phyloP scores from a whole-genome alignment of 441 rosid genomes.

The Flueggea neowawraea region DNA sequence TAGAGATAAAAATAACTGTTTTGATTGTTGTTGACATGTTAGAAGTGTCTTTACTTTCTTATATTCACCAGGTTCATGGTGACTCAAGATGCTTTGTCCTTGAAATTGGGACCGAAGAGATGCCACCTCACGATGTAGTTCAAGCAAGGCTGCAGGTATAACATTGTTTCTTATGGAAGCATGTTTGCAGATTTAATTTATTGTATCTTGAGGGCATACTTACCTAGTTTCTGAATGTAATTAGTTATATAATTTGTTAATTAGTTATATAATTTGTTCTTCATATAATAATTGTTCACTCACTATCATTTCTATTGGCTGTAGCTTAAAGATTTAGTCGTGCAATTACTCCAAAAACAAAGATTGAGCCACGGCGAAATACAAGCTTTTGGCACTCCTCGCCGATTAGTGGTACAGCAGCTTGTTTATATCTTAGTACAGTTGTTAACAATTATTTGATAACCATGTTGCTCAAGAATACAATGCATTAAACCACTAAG shows the following conservation, averaged over 20 bases:
- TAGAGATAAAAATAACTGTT: background rate
- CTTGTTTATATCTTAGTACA: background rate
- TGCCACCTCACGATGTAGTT: constrained; percentile 94
- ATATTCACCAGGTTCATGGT: constrained; percentile 49
- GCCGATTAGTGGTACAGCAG: constrained; percentile 83
- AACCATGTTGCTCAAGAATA: no score
- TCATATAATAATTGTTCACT: constrained; percentile 5
- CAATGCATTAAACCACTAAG: no score
- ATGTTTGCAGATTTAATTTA: background rate
- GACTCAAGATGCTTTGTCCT: constrained; percentile 69
- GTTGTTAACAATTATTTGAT: background rate
- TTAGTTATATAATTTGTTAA: no score
- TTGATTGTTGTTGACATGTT: background rate
- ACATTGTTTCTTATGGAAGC: constrained; percentile 1
- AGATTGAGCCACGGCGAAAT: constrained; percentile 72
- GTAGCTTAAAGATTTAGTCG: constrained; percentile 80
- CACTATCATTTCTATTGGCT: constrained; percentile 24
- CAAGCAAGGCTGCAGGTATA: constrained; percentile 83
- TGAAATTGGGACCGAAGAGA: constrained; percentile 97
- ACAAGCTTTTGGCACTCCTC: constrained; percentile 87
- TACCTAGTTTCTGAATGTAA: no score
- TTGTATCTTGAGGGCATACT: no score
- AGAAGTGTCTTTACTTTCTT: constrained; percentile 9
- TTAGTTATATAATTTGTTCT: no score
- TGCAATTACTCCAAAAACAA: constrained; percentile 60